Percentiles rank a stretch among this genome's conserved stretches.
These are phyloP conservation scores for Amniculicola lignicola DNA, from an alignment of 495 filamentous ascomycete species.

Conservation along the genomic window DNA sequence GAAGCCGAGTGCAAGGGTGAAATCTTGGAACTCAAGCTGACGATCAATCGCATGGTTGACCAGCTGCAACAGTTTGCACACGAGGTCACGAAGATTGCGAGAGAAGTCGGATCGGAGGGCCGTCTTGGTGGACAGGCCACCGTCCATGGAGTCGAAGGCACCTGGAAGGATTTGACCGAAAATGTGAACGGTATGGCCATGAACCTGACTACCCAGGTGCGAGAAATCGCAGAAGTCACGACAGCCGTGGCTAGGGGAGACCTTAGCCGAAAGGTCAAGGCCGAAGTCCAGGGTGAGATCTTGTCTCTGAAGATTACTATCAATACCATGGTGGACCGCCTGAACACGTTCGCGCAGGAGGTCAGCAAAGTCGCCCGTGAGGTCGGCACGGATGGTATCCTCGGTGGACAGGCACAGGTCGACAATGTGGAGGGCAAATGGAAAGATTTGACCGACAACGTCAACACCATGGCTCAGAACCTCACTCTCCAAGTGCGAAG, in stretches of 20 bases:
- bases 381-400: slow-evolving; percentile 93
- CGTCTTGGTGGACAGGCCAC: slow-evolving; percentile 93
- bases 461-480: slow-evolving; percentile 94
- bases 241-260: slow-evolving; percentile 95
- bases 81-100: slow-evolving; percentile 96
- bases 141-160: slow-evolving; percentile 95
- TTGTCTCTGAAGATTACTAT: slow-evolving; percentile 94
- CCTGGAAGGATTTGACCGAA: slow-evolving; percentile 94
- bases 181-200: slow-evolving; percentile 99
- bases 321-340: slow-evolving; percentile 97
- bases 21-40: slow-evolving; percentile 91
- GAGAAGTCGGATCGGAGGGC: slow-evolving; percentile 95
- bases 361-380: slow-evolving; percentile 98
- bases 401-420: slow-evolving; percentile 94
- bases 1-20: slow-evolving; percentile 96
- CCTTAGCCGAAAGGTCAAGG: slow-evolving; percentile 90
- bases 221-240: slow-evolving; percentile 97
- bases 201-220: slow-evolving; percentile 96
- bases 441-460: slow-evolving; percentile 97
- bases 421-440: slow-evolving; percentile 98
- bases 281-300: slow-evolving; percentile 95
- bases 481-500: slow-evolving; percentile 91
- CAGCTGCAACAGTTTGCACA: slow-evolving; percentile 95
- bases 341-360: slow-evolving; percentile 95
- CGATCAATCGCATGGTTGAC: slow-evolving; percentile 99